Conservation (phyloP, 768 basidiomycete species). For the Lactarius tabidus region DNA sequence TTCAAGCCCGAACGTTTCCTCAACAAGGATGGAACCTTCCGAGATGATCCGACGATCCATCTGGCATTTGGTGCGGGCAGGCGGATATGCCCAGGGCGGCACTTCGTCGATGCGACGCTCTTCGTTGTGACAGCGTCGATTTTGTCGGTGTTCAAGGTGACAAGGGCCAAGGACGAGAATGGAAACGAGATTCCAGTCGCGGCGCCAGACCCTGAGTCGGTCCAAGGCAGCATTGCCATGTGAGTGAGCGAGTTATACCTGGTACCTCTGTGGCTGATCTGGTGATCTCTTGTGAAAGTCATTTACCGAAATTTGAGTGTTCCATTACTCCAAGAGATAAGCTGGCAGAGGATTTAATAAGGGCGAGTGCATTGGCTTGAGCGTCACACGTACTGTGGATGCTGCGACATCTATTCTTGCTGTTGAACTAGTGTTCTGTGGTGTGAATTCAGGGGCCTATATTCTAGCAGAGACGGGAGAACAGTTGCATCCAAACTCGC, state of each 20-base stretch:
- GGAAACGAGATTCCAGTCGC: neutral
- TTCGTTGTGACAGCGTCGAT: neutral
- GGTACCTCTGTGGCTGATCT: neutral
- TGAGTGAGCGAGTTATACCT: neutral
- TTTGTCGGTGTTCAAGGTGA: slow-evolving; percentile 8
- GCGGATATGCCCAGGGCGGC: neutral
- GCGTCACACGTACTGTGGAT: neutral
- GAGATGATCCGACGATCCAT: neutral
- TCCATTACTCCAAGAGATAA: neutral
- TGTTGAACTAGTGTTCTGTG: neutral
- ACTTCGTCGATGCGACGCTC: neutral
- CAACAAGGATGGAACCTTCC: slow-evolving; percentile 5
- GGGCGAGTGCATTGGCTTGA: neutral
- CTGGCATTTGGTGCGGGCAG: neutral
- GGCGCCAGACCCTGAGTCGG: neutral
- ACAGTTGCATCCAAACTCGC: too few species aligned
- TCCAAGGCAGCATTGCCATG: neutral
- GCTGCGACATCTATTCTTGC: neutral
- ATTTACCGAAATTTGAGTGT: neutral
- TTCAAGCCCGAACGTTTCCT: slow-evolving; percentile 31
- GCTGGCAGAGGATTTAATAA: neutral
- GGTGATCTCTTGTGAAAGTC: neutral
- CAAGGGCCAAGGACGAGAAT: slow-evolving; percentile 5
- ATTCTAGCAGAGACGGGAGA: neutral
- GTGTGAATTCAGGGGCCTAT: neutral